A percentile compares a stretch with the other conserved stretches of the same genome.
Conservation (phyloP, 345 rosid species). For the Crucihimalaya himalaica region DNA sequence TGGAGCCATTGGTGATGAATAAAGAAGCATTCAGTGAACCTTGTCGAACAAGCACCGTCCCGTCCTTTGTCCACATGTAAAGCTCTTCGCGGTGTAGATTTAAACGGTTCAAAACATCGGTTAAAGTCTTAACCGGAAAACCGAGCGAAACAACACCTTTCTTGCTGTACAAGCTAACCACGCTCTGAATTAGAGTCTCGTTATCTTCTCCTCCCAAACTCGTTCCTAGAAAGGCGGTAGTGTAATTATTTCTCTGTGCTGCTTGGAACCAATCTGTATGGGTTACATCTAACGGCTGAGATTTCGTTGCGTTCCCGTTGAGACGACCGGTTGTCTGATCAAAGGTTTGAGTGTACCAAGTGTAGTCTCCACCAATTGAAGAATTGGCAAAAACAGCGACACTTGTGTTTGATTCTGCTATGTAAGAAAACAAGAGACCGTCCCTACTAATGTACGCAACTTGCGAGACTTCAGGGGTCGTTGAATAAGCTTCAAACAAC, state of each 20-base stretch:
- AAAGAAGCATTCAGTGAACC: slow-evolving; percentile 23
- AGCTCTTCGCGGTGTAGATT: slow-evolving; percentile 29
- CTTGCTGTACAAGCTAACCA: slow-evolving; percentile 26
- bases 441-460: slow-evolving; percentile 21
- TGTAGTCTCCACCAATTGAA: slow-evolving; percentile 24
- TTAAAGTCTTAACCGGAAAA: slow-evolving; percentile 22
- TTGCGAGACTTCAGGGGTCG: slow-evolving; percentile 37
- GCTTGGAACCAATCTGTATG: slow-evolving; percentile 26
- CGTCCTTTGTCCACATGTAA: slow-evolving; percentile 32
- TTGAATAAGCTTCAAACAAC: slow-evolving; percentile 34
- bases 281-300: slow-evolving; percentile 15
- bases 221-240: slow-evolving; percentile 12
- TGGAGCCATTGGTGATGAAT: slow-evolving; percentile 26
- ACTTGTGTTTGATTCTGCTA: not conserved
- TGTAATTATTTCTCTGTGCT: not conserved
- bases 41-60: slow-evolving; percentile 1
- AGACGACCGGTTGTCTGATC: slow-evolving; percentile 32
- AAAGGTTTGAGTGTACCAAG: slow-evolving; percentile 38
- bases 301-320: slow-evolving; percentile 3
- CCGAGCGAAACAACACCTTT: slow-evolving; percentile 37
- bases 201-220: slow-evolving; percentile 27
- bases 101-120: slow-evolving; percentile 4
- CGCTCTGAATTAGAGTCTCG: slow-evolving; percentile 10
- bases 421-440: slow-evolving; percentile 33
- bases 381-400: slow-evolving; percentile 32